Base-by-base conservation (phyloP, 345 rosid species). In the Brassica juncea region DNA sequence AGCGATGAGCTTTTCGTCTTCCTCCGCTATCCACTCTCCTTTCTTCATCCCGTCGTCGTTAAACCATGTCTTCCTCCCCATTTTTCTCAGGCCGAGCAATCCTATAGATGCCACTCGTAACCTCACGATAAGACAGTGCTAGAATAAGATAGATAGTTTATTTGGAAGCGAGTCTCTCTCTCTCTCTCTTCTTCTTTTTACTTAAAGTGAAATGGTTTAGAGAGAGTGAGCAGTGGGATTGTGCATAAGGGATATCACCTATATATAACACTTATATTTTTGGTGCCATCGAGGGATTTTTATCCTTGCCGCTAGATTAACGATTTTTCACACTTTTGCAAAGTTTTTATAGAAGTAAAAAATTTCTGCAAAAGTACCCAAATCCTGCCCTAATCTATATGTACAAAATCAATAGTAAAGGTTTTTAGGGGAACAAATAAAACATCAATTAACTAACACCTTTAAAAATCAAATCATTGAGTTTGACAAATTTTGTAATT, bases 21-120 rank as follows among this genome's bases (percentile, higher is more conserved):
- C 98, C 78, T 89, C 93, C 0, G 82, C 84, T 7, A 88, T 85
- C 97, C 98, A 93, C 6, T 94, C 93, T 52, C 98, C 98, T 68
- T 85, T 91, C 86, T 84, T 93, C 72, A 87, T 71, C 71, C 79
- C 83, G 31, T 69, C 71, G 4, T 6, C 54, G 71, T 74, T 71
- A 4, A 68, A 27, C 79, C 82, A 74, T 14, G 79, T 80, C 60
- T 42, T 69, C 60, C 75, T 69, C 27, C 82, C 75, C 79, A 74
- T 80, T 44, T 71, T 57, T 42, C 55, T 25, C 70, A 34, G 67
- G 21, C 67, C 32, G 66, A 72, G 16, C 61, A 65, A 28, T 15
- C 34, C 28, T 19, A 4, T 14, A 28, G 6, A 2, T 21, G 68
- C 35, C 68, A 78, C 76, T 15, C 52, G 5, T 12, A 31, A 47